These are phyloP conservation scores for Lactarius hatsudake DNA, from an alignment of 768 basidiomycete species.

Conservation along the genomic window DNA sequence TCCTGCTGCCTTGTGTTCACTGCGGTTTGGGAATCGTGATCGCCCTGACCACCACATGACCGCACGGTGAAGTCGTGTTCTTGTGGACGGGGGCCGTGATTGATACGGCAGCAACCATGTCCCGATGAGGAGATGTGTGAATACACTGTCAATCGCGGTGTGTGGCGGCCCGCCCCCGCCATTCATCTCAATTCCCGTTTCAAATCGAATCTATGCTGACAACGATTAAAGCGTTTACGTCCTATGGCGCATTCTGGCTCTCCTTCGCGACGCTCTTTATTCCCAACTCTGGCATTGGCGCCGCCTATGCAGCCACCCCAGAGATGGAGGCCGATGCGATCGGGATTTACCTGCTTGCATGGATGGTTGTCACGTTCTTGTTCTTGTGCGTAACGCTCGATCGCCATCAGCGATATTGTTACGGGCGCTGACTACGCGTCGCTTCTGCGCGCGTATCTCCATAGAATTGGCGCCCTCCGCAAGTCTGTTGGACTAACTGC, in stretches of 20 bases:
- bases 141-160: background rate
- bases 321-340: slow-evolving; percentile 54
- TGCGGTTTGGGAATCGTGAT: background rate
- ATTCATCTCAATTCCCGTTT: background rate
- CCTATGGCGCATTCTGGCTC: slow-evolving; percentile 88
- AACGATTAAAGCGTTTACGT: slow-evolving; percentile 58
- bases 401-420: background rate
- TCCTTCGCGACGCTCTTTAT: slow-evolving; percentile 73
- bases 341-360: slow-evolving; percentile 71
- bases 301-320: slow-evolving; percentile 43
- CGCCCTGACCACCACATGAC: background rate
- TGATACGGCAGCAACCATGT: background rate
- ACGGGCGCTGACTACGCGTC: background rate
- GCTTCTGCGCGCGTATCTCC: background rate
- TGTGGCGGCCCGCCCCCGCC: background rate
- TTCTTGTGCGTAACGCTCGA: slow-evolving; percentile 49
- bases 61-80: background rate
- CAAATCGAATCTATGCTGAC: background rate
- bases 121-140: background rate
- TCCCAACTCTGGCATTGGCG: slow-evolving; percentile 60
- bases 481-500: slow-evolving; percentile 48
- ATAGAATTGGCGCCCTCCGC: slow-evolving; percentile 50
- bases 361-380: slow-evolving; percentile 71
- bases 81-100: background rate
- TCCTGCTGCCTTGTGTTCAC: no score